Conservation (phyloP, 2,329 filamentous ascomycete species). For the Aspergillus sp. region DNA sequence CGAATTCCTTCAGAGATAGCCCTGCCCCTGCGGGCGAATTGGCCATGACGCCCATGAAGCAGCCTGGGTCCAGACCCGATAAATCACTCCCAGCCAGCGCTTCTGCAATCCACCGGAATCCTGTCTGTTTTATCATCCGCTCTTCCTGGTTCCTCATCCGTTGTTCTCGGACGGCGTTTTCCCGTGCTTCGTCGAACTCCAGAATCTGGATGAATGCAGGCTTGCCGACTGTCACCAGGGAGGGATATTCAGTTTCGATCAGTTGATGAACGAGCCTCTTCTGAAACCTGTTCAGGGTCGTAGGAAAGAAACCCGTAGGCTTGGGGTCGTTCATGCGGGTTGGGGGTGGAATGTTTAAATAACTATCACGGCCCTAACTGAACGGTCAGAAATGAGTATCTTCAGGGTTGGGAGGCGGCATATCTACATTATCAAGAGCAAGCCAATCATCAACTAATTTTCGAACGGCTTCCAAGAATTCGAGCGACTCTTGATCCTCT, state of each 20-base stretch:
- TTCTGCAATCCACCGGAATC: constrained; percentile 43
- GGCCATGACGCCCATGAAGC: constrained; percentile 20
- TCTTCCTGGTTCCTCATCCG: constrained; percentile 22
- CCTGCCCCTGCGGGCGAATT: constrained; percentile 12
- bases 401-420: not conserved
- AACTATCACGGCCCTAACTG: constrained; percentile 23
- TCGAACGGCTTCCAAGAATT: constrained; percentile 45
- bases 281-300: constrained; percentile 51
- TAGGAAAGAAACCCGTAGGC: constrained; percentile 14
- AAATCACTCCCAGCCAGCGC: constrained; percentile 39
- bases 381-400: not conserved
- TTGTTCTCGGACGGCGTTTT: constrained; percentile 23
- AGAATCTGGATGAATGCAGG: constrained; percentile 37
- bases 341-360: constrained; percentile 41
- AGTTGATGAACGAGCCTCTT: constrained; percentile 60
- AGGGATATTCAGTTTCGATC: constrained; percentile 53
- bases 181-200: constrained; percentile 29
- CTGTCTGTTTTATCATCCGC: constrained; percentile 30
- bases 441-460: constrained; percentile 44
- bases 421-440: constrained; percentile 16
- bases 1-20: constrained; percentile 18
- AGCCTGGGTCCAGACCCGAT: constrained; percentile 27
- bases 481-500: constrained; percentile 47
- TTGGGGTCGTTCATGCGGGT: constrained; percentile 11
- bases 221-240: constrained; percentile 32